Evolutionary conservation across 306 rosid species (phyloP).

Genomic region (Hippophae gyantsensis): DNA sequence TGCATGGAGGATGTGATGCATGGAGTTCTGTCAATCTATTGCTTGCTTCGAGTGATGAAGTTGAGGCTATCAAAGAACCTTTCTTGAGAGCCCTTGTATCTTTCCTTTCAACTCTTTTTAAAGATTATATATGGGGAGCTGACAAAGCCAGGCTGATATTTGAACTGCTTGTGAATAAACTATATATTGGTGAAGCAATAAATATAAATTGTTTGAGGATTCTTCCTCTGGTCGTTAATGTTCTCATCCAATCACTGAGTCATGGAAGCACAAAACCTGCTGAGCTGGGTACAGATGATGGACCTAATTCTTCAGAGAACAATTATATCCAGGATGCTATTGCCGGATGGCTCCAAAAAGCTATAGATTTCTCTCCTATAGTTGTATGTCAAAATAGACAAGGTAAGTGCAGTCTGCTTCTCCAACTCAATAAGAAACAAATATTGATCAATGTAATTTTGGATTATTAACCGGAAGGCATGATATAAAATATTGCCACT

Average conservation of each 20-base stretch:
- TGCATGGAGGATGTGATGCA: constrained; percentile 44
- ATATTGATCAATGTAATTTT: neutral
- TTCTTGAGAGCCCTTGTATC: constrained; percentile 79
- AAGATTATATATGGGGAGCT: constrained; percentile 60
- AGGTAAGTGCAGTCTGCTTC: constrained; percentile 36
- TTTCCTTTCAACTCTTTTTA: constrained; percentile 49
- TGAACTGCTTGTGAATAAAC: constrained; percentile 55
- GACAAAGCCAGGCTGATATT: constrained; percentile 45
- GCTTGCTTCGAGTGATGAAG: constrained; percentile 44
- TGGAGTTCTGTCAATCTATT: constrained; percentile 40
- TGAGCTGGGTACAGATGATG: constrained; percentile 32
- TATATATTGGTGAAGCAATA: constrained; percentile 67
- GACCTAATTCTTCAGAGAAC: constrained; percentile 31
- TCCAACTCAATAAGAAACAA: neutral
- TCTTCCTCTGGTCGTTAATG: constrained; percentile 65
- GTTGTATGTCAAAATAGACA: constrained; percentile 57
- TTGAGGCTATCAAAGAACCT: constrained; percentile 75
- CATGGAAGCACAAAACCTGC: constrained; percentile 15
- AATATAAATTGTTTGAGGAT: constrained; percentile 66
- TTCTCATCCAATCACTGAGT: constrained; percentile 49
- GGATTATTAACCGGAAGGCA: neutral
- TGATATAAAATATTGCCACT: no score
- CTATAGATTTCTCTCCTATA: constrained; percentile 56
- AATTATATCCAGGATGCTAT: constrained; percentile 31
- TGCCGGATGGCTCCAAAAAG: constrained; percentile 69